Evolutionary conservation across 495 filamentous ascomycete species (phyloP).

Genomic region (Glarea lozoyensis): DNA sequence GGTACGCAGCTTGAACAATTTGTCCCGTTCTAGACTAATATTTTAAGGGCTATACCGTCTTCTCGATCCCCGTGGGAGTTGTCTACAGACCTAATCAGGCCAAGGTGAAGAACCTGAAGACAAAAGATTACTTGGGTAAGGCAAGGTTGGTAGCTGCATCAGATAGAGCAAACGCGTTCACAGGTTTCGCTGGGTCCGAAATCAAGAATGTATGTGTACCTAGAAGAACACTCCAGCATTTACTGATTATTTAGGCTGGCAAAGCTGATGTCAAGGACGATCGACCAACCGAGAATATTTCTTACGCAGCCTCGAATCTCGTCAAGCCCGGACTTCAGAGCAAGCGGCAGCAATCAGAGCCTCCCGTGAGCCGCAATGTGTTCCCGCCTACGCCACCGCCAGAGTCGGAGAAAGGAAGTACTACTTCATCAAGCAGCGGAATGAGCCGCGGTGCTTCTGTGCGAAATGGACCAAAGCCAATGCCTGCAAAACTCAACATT

Average conservation of each 20-base stretch:
- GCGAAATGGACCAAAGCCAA: constrained; percentile 43
- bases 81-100: constrained; percentile 93
- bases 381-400: constrained; percentile 96
- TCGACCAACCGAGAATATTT: constrained; percentile 67
- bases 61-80: constrained; percentile 94
- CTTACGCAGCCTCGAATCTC: constrained; percentile 82
- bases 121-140: constrained; percentile 95
- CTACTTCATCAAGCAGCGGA: constrained; percentile 12
- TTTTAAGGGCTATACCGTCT: constrained; percentile 87
- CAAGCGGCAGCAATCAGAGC: constrained; percentile 76
- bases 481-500: constrained; percentile 45
- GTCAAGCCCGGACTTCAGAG: constrained; percentile 75
- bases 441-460: constrained; percentile 44
- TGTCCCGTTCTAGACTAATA: constrained; percentile 12
- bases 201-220: constrained; percentile 47
- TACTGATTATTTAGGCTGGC: constrained; percentile 12
- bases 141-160: constrained; percentile 89
- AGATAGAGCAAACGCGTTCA: constrained; percentile 66
- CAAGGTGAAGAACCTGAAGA: constrained; percentile 96
- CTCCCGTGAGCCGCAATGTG: constrained; percentile 73
- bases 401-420: constrained; percentile 54
- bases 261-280: constrained; percentile 48
- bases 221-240: not conserved
- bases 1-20: constrained; percentile 38
- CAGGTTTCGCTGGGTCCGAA: constrained; percentile 67